Base-by-base conservation (phyloP, 2,329 filamentous ascomycete genomes). In the Paracorniculantispora psalliotae region DNA sequence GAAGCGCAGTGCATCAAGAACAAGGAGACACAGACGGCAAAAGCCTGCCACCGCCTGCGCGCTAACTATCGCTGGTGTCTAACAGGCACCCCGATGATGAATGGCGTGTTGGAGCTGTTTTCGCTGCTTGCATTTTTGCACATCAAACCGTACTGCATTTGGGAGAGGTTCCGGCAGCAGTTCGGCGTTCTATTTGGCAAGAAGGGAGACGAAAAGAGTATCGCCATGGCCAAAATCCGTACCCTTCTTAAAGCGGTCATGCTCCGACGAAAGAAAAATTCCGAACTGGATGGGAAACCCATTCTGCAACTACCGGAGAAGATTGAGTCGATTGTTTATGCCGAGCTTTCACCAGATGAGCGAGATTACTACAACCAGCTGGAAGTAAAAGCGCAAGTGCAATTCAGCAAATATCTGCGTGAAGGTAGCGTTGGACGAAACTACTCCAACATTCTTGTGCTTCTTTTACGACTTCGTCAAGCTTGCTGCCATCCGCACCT, bases 61-160 rank as follows among this genome's bases (percentile, higher is more conserved):
- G 86, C 91, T 1, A 81, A 84, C 21, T 90, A 89, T 46, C 81
- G 88, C 64, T 96, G 92, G 92, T 86, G 87, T 2, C 74, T 94
- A 23, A 91, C 89, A 0, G 91, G 90, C 56, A 94, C 91, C 0
- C 91, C 91, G 0, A 93, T 96, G 79, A 94, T 94, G 88, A 96
- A 96, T 66, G 85, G 81, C 13, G 84, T 93, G 2, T 78, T 83
- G 25, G 92, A 97, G 66, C 77, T 96, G 3, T 92, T 84, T 67
- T 89, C 91, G 0, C 75, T 96, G 21, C 78, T 96, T 47, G 81
- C 83, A 2, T 97, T 96, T 67, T 78, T 96, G 17, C 79, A 81
- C 2, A 92, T 96, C 67, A 81, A 81, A 61, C 91, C 91, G 2
- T 96, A 94, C 71, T 83, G 82, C 65, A 77, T 82, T 15, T 82